These are phyloP conservation scores for Penicillium vulpinum DNA, from an alignment of 2,329 filamentous ascomycete genomes.

Conservation along the genomic window DNA sequence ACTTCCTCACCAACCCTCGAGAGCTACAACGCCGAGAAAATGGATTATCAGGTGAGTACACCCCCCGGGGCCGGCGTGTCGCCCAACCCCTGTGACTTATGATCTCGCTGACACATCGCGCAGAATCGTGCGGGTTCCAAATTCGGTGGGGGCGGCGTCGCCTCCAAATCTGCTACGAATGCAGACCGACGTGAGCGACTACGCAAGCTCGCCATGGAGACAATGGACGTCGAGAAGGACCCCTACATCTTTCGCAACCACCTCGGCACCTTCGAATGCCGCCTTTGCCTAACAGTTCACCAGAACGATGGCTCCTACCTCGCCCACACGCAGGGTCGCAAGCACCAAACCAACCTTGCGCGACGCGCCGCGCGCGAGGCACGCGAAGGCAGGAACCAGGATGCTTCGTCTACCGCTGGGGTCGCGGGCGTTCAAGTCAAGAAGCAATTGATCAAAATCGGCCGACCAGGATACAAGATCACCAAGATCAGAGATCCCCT, in stretches of 20 bases:
- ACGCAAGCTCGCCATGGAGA: conserved; percentile 96
- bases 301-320: conserved; percentile 99
- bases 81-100: background rate
- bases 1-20: no score
- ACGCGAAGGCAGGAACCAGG: conserved; percentile 72
- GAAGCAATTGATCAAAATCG: conserved; percentile 89
- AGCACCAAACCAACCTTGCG: conserved; percentile 97
- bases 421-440: conserved; percentile 77
- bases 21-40: conserved; percentile 25
- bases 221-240: conserved; percentile 98
- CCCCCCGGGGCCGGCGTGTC: no score
- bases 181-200: conserved; percentile 96
- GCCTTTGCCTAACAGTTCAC: conserved; percentile 94
- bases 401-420: conserved; percentile 66
- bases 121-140: conserved; percentile 96
- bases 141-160: conserved; percentile 95
- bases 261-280: conserved; percentile 95
- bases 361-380: conserved; percentile 93
- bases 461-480: conserved; percentile 94
- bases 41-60: conserved; percentile 54
- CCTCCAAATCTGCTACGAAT: conserved; percentile 89
- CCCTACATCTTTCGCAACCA: conserved; percentile 99
- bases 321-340: conserved; percentile 95
- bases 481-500: conserved; percentile 90
- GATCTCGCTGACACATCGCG: conserved; percentile 8